Evolutionary conservation across 2,329 filamentous ascomycete species (phyloP), one percentile per base, ranked within the genome.

Genomic region (Hortaea werneckii): DNA sequence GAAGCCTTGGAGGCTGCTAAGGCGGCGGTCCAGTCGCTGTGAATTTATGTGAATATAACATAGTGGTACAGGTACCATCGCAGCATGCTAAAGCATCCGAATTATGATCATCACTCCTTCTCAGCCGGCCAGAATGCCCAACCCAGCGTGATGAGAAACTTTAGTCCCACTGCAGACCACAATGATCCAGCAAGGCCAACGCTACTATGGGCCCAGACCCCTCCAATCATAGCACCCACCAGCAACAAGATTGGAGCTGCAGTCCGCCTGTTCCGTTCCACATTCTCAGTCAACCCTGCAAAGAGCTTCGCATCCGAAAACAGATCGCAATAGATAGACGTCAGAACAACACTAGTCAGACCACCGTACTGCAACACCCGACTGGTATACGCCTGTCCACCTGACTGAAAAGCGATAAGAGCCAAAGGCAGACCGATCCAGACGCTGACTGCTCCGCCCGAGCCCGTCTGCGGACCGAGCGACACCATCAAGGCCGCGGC

Each of bases 261-360:
- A 1, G 67, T 57, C 40, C 77, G 66, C 42, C 74, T 65, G 58
- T 78, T 77, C 41, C 77, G 64, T 58, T 79, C 76, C 0, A 69
- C 61, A 46, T 78, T 75, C 1, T 62, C 57, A 9, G 62, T 49
- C 1, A 67, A 49, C 1, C 56, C 57, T 1, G 62, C 62, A 4
- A 77, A 62, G n/a, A 80, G 50, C 6, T 70, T 67, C 7, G 71
- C 66, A 56, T 87, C 83, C 1, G 80, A 83, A 54, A 87, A 87
- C 13, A 90, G 59, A 61, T 90, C 86, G 59, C 84, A 88, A 67
- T 89, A 90, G 50, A 86, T 80, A 60, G 83, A 87, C 1, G 86
- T 90, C 48, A 92, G 65, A 3, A 89, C 86, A n/a, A 88, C 85
- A 50, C 82, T 87, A 0, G 85, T 88, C 13, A 90, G 67, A 2